Evolutionary conservation across 2,329 filamentous ascomycete genomes (phyloP), one percentile per base, ranked within the genome.

Genomic region (Thermothelomyces thermophilus): DNA sequence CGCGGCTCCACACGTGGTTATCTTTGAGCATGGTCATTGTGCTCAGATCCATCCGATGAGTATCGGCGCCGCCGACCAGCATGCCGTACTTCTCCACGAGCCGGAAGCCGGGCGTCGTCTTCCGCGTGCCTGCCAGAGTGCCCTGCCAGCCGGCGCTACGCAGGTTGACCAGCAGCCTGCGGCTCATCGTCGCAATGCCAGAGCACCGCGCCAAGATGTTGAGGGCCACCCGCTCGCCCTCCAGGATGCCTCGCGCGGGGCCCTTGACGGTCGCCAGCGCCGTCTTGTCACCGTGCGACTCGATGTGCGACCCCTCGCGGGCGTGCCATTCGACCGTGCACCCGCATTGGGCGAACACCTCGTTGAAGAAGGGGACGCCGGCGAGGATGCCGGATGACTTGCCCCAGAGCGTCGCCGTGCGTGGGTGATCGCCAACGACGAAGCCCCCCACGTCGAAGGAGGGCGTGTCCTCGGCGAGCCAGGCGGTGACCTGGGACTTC

Each of bases 11-110:
- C 50, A 98, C 85, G 70, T 98, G 93, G 70, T 98, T 98, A 70
- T 98, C 93, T 73, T 98, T 98, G 57, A 98, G 77, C 93, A 98
- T 98, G 50, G 90, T 90, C 93, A 98, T 97, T 57, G 84, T 80
- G 66, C 83, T 87, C 50, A 98, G 74, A 66, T 98, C 93, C 70
- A 95, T 88, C 28, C 93, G 77, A 68, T 98, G 93, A 2, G 84
- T 81, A 69, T 98, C 93, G 14, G 89, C 90, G 10, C 93, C 93
- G 50, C 91, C 93, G 14, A 95, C 85, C 19, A 96, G 73, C 85
- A 98, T 96, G 59, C 90, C 93, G 68, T 98, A 98, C 72, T 98
- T 98, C 70, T 98, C 93, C 9, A 97, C 90, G 4, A 97, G 73
- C 10, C 93, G 79, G 71, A 97, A 98, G 0, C 93, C 93, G 0